Base-by-base conservation (phyloP, 2,329 filamentous ascomycete genomes). In the Canariomyces notabilis region DNA sequence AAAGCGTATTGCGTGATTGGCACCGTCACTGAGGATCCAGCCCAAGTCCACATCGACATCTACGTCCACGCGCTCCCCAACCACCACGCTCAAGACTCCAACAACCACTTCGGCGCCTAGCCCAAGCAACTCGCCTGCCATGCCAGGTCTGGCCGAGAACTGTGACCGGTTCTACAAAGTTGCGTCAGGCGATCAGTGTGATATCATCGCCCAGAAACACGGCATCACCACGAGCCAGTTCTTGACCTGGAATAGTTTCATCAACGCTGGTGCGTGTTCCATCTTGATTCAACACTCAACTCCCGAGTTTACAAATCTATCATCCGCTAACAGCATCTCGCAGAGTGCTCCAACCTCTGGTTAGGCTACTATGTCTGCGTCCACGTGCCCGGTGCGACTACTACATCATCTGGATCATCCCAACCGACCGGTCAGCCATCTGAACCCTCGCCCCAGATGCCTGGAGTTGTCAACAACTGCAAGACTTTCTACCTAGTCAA, bases 1-100 rank as follows among this genome's bases (percentile, higher is more conserved):
- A 36, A 42, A 37, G 14, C 21, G 23, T 56, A 53, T 37, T 55
- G 48, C 19, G 49, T 53, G 8, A 14, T 49, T 2, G 53, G 51
- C 8, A 40, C 40, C 6, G 45, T 38, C 12, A 37, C 37, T 20
- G 37, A 18, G 15, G 42, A 49, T 40, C 40, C 37, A n/a, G 7
- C 23, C 44, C 32, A 45, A 46, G 9, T 40, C 33, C 15, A 15
- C 38, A 12, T 43, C 34, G n/a, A 40, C 46, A 16, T 49, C 35
- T 20, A 38, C 22, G 11, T 19, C 21, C 18, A 29, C 23, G 12
- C 8, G 22, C 12, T 3, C 22, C 20, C 37, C 45, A 14, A 53
- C 49, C 29, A 54, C 47, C 15, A 43, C 37, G 34, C 45, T 41
- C 18, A 15, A 20, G 22, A 41, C 35, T 6, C n/a, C 6, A 43